phyloP scores from a whole-genome alignment of 2,329 filamentous ascomycete species.

The Whalleya microplaca region DNA sequence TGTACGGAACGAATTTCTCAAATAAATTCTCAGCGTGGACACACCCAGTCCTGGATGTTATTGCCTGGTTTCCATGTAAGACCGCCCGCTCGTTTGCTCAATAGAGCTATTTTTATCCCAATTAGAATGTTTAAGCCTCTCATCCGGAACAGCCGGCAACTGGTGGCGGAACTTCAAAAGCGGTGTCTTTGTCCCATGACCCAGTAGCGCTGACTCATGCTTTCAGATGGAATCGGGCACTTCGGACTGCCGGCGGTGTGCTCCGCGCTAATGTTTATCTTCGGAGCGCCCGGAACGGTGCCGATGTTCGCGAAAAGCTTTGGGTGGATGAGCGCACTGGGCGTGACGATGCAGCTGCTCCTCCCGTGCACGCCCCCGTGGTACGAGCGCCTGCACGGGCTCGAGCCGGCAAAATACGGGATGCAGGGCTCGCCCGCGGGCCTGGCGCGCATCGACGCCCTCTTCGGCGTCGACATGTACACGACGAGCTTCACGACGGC shows the following conservation, averaged over 20 bases:
- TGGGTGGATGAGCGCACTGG: constrained; percentile 88
- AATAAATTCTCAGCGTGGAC: constrained; percentile 94
- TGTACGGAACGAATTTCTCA: constrained; percentile 94
- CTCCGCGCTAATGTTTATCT: constrained; percentile 81
- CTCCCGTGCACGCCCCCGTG: constrained; percentile 95
- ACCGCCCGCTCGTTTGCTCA: constrained; percentile 1
- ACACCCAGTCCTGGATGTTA: constrained; percentile 77
- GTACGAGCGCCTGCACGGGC: constrained; percentile 93
- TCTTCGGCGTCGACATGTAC: constrained; percentile 92
- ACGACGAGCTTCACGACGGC: constrained; percentile 90
- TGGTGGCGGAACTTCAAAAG: not conserved
- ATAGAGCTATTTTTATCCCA: not conserved
- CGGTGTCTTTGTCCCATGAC: not conserved
- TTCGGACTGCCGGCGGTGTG: constrained; percentile 84
- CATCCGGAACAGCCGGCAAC: not conserved
- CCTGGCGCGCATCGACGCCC: constrained; percentile 82
- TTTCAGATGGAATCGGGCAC: constrained; percentile 75
- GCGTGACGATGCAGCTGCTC: constrained; percentile 84
- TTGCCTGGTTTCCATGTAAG: constrained; percentile 83
- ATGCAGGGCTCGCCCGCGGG: constrained; percentile 90
- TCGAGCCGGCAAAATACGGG: constrained; percentile 89
- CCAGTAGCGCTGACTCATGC: constrained; percentile 1
- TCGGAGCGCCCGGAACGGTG: constrained; percentile 81
- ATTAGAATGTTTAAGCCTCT: not conserved
- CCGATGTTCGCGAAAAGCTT: constrained; percentile 86